Evolutionary conservation across 2,329 filamentous ascomycete genomes (phyloP), one percentile per base, ranked within the genome.

Genomic region (Aspergillus ochraceoroseus): DNA sequence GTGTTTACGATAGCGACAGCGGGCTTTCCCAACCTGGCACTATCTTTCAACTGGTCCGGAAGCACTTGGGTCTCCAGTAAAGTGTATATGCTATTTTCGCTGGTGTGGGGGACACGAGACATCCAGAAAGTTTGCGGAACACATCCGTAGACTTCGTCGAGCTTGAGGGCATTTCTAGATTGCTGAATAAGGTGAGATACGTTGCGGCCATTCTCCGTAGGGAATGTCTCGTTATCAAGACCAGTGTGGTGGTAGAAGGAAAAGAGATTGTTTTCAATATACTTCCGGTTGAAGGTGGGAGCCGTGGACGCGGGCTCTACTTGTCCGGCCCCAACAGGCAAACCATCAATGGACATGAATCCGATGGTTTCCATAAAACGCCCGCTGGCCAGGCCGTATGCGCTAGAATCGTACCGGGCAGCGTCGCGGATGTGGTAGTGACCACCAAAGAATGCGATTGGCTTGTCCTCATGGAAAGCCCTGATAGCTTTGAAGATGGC

Each of bases 341-440:
- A 58, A 1, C 87, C 87, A 41, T 83, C 75, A 31, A 95, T 80
- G 0, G 88, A 94, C 77, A 92, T 80, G 76, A 92, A 96, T 2
- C 90, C 90, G 34, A 96, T 82, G 0, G 90, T 95, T 69, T 96
- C 90, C 72, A 95, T 84, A 63, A 95, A 96, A 1, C 90, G 78
- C 3, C 90, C 90, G 53, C 86, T 92, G 27, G 88, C 88, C 4
- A 96, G 71, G 1, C 83, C 89, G 47, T 85, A 82, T 0, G 89
- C 80, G 38, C 80, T 82, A 26, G 76, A 75, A 62, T 95, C 90
- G 55, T 87, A 95, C 44, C 76, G 79, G 27, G 78, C 78, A 52
- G 87, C 86, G 59, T 95, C 88, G 6, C 90, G 81, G 32, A 95
- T 87, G 59, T 96, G 90, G 1, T 80, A 80, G 58, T 96, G 90